Conservation (phyloP, 345 rosid species). For the Lepidium aucheri region DNA sequence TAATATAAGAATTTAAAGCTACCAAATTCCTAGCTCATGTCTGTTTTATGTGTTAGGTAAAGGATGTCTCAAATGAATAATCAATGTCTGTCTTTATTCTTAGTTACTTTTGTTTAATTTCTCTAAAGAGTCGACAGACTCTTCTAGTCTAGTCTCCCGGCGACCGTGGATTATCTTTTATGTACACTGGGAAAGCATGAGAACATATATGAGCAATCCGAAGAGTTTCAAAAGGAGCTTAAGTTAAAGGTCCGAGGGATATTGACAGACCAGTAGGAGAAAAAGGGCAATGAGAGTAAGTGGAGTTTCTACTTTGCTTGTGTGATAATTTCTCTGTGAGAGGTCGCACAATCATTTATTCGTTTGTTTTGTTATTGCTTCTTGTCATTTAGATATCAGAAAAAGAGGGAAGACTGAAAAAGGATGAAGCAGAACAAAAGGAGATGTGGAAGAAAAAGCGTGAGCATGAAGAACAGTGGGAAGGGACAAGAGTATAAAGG, state of each 20-base stretch:
- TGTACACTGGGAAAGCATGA: constrained; percentile 75
- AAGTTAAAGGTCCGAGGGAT: constrained; percentile 80
- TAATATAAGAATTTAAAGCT: background rate
- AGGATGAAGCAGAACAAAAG: constrained; percentile 94
- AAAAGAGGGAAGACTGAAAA: constrained; percentile 97
- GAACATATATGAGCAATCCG: constrained; percentile 62
- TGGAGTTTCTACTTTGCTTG: constrained; percentile 14
- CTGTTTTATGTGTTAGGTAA: background rate
- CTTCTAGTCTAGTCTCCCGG: too few relatives aligned
- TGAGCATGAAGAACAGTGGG: constrained; percentile 99
- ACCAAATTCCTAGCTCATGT: background rate
- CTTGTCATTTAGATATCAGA: constrained; percentile 65
- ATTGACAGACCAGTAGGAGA: constrained; percentile 91
- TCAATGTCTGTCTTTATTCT: background rate
- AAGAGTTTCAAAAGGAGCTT: constrained; percentile 72
- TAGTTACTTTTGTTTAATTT: background rate
- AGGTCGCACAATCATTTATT: background rate
- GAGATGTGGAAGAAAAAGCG: constrained; percentile 97
- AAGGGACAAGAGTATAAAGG: constrained; percentile 93
- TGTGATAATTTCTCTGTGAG: background rate
- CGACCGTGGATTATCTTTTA: constrained; percentile 6
- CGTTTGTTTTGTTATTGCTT: constrained; percentile 4
- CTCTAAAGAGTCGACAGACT: too few relatives aligned
- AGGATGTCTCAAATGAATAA: background rate
- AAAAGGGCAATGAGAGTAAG: constrained; percentile 97